Base-by-base conservation (phyloP, 75 land plant species). In the Pinus tabuliformis region DNA sequence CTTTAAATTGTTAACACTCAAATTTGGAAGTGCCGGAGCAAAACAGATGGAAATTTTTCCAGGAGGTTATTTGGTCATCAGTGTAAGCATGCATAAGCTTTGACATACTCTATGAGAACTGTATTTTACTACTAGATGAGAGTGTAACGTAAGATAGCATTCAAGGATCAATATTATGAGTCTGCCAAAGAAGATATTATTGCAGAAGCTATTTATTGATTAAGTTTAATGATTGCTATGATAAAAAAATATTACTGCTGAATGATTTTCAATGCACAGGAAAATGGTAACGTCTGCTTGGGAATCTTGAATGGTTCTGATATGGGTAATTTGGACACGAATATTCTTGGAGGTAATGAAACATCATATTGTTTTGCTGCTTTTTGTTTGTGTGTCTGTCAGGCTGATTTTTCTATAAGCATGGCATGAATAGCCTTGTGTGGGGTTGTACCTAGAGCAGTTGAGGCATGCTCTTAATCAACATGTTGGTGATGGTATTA, bases 201-300 rank as follows among this genome's bases (percentile, higher is more conserved):
- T 30, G 30, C 30, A 30, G 30, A 30, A 30, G 30, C 30, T 30
- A 30, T 30, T 30, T 30, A 30, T 30, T 30, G 30, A 30, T 30
- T 30, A 30, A 30, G 30, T 1, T 30, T 30, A 30, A 30, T 1
- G 30, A 1, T 30, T 36, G 37, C 14, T 54, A 30, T 13, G 30
- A 18, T 26, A 58, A 33, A 6, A 33, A 28, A 75, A 56, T 0
- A 30, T 30, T 28, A 72, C 56, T 26, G 5, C 21, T 52, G 9
- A 72, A 72, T 22, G 13, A 30, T 0, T 30, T 30, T 30, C 30
- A 30, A 30, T 30, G 30, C 30, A 30, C 30, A 30, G 30, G 30
- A 13, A 12, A 76, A 77, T 24, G 96, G 96, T 66, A 95, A 85
- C 79, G 93, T 86, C 42, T 95, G 98, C 87, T 85, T 93, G 78